Conservation (phyloP, 2,329 filamentous ascomycete genomes). For the Alternaria rosae region DNA sequence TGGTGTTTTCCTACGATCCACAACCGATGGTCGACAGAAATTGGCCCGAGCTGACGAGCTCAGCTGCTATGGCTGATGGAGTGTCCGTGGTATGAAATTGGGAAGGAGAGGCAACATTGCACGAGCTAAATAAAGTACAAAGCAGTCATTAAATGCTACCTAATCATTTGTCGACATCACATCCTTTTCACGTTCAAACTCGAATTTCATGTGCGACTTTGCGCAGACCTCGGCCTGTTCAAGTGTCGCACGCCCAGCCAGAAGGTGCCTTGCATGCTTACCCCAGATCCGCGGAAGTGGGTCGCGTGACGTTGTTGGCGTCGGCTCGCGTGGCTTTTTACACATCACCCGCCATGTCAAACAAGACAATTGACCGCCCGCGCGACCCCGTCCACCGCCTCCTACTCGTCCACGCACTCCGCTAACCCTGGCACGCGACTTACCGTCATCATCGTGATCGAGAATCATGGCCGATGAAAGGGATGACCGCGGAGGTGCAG, state of each 20-base stretch:
- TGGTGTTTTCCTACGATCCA: neutral
- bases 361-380: conserved; percentile 10
- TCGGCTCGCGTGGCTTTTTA: conserved; percentile 15
- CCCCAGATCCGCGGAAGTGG: conserved; percentile 12
- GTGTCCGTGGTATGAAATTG: neutral
- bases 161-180: neutral
- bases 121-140: neutral
- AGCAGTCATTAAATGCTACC: neutral
- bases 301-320: conserved; percentile 19
- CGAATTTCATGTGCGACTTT: neutral
- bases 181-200: neutral
- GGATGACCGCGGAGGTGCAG: conserved; percentile 6
- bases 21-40: neutral
- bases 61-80: neutral
- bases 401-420: conserved; percentile 13
- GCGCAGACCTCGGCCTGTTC: neutral
- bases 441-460: conserved; percentile 10
- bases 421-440: conserved; percentile 16
- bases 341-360: conserved; percentile 18
- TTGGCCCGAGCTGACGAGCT: neutral
- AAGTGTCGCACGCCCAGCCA: conserved; percentile 1
- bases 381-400: conserved; percentile 10
- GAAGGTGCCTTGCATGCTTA: conserved; percentile 17
- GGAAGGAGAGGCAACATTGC: neutral
- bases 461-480: neutral